Conservation (phyloP, 768 basidiomycete species). For the Leccinum olivaceopallidum region DNA sequence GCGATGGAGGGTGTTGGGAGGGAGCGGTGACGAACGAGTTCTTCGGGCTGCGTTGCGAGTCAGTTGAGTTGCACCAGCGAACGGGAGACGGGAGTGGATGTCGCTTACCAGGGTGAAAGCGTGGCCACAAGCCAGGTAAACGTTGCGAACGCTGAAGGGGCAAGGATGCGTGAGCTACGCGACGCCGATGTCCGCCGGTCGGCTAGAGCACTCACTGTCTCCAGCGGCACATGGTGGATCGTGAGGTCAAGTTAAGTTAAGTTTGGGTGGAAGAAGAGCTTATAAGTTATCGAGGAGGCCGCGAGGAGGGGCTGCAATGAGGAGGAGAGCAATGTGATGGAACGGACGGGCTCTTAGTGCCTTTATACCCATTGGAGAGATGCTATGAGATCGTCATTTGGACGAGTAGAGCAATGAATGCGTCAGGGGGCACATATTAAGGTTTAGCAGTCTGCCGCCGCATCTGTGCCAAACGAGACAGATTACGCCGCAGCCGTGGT, state of each 20-base stretch:
- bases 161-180: slow-evolving; percentile 1
- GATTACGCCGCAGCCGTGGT: slow-evolving; percentile 26
- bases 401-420: slow-evolving; percentile 19
- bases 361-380: slow-evolving; percentile 28
- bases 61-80: slow-evolving; percentile 8
- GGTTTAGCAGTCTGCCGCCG: slow-evolving; percentile 22
- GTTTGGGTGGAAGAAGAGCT: not conserved
- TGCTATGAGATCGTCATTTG: slow-evolving; percentile 29
- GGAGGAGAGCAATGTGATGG: slow-evolving; percentile 9
- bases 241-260: not conserved
- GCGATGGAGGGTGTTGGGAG: not conserved
- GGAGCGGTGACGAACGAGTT: slow-evolving; percentile 29
- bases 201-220: slow-evolving; percentile 46
- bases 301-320: slow-evolving; percentile 2
- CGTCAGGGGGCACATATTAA: slow-evolving; percentile 24
- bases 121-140: slow-evolving; percentile 52
- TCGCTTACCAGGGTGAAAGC: slow-evolving; percentile 41
- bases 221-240: slow-evolving; percentile 48
- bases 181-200: not conserved
- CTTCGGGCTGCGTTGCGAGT: slow-evolving; percentile 36
- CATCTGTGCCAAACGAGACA: slow-evolving; percentile 28
- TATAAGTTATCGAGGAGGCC: slow-evolving; percentile 7
- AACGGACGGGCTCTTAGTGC: slow-evolving; percentile 13
- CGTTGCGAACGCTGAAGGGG: slow-evolving; percentile 42
- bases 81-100: not conserved